phyloP scores from a whole-genome alignment of 305 asterid species.

The Solanum chacoense region DNA sequence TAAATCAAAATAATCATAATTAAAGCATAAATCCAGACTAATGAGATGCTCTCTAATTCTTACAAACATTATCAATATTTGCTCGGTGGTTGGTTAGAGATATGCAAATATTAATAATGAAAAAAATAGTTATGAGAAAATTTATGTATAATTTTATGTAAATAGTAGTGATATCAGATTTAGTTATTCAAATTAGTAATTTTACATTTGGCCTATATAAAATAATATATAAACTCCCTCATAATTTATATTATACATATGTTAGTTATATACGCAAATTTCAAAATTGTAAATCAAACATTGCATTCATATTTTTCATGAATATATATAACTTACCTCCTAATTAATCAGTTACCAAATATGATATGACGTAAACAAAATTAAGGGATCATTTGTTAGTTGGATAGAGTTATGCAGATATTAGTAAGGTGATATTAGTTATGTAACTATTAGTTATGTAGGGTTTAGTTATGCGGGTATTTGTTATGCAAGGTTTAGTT shows the following conservation, averaged over 20 bases:
- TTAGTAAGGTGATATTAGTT: background rate
- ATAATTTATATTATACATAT: too few species aligned
- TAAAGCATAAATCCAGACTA: background rate
- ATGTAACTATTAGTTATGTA: background rate
- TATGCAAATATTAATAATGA: background rate
- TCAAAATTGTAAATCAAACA: background rate
- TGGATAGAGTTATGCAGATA: background rate
- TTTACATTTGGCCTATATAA: background rate
- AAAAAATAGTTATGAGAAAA: background rate
- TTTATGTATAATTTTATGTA: too few species aligned
- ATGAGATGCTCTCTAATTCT: background rate
- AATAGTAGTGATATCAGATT: background rate
- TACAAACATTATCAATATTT: background rate
- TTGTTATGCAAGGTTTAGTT: background rate
- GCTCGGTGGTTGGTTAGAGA: background rate
- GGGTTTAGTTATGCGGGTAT: background rate
- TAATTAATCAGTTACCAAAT: too few species aligned
- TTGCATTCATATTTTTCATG: background rate
- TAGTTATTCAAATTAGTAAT: background rate
- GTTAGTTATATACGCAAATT: background rate
- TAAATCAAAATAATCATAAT: background rate
- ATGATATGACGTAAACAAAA: background rate
- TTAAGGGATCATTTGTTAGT: background rate
- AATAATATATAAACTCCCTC: too few species aligned
- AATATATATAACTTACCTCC: background rate